phyloP scores from a whole-genome alignment of 805 yeast species.

The Komagataella pseudopastoris region DNA sequence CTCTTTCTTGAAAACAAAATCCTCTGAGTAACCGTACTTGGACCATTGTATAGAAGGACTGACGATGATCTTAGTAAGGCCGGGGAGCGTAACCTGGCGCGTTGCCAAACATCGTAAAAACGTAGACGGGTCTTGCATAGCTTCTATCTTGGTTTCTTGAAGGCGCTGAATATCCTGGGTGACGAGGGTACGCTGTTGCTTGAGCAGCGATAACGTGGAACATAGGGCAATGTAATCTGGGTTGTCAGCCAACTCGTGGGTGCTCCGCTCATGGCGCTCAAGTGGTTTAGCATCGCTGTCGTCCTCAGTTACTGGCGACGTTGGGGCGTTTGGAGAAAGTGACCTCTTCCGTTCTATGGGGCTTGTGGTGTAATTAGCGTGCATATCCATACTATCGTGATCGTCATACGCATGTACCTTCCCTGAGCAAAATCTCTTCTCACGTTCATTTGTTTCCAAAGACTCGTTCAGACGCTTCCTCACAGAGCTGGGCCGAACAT shows the following conservation, averaged over 20 bases:
- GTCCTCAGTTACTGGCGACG: not conserved
- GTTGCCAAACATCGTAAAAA: slow-evolving; percentile 3
- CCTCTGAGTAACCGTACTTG: slow-evolving; percentile 3
- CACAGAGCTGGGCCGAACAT: not conserved
- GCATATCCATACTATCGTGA: not conserved
- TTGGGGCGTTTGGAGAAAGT: not conserved
- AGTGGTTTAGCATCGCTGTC: not conserved
- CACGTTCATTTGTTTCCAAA: not conserved
- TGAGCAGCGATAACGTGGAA: slow-evolving; percentile 6
- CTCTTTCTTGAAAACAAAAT: not conserved
- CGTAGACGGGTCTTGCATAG: slow-evolving; percentile 3
- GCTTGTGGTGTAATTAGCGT: not conserved
- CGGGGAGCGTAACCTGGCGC: slow-evolving; percentile 4
- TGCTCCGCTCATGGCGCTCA: not conserved
- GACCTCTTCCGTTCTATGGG: not conserved
- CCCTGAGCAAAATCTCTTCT: not conserved
- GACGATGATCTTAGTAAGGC: slow-evolving; percentile 4
- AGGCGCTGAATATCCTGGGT: slow-evolving; percentile 5
- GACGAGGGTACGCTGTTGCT: slow-evolving; percentile 5
- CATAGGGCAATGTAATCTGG: slow-evolving; percentile 7
- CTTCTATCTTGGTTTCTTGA: slow-evolving; percentile 2
- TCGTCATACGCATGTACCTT: not conserved
- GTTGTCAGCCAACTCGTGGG: slow-evolving; percentile 5
- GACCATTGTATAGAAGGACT: slow-evolving; percentile 6
- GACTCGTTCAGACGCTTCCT: not conserved